Evolutionary conservation across 148 eudicot species (phyloP).

Genomic region (Arbutus unedo): DNA sequence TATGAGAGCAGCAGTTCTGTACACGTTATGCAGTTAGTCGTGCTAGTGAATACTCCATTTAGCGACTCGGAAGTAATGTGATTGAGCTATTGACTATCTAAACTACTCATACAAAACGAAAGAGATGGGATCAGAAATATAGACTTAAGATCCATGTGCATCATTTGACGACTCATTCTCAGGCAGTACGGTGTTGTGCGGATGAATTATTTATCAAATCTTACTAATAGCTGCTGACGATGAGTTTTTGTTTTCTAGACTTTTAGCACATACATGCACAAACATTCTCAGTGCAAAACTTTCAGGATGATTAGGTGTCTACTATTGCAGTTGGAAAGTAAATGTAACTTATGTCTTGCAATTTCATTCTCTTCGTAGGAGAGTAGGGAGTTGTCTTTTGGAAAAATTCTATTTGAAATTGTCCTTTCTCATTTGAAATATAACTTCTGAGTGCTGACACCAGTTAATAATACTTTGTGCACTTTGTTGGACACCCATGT

Average conservation of each 20-base stretch:
- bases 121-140: neutral
- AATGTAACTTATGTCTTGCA: neutral
- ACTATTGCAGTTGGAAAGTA: neutral
- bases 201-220: neutral
- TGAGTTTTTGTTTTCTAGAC: neutral
- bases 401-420: neutral
- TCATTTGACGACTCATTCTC: neutral
- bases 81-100: neutral
- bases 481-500: too few relatives aligned
- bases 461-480: too few relatives aligned
- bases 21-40: too few relatives aligned
- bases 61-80: neutral
- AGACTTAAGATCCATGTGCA: neutral
- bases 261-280: neutral
- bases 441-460: neutral
- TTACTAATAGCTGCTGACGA: neutral
- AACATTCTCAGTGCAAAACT: neutral
- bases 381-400: neutral
- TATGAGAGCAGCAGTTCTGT: too few relatives aligned
- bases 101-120: neutral
- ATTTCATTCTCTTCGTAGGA: neutral
- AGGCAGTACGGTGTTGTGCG: neutral
- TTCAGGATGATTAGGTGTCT: slow-evolving; percentile 5
- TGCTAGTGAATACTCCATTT: neutral
- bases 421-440: neutral